phyloP scores from a whole-genome alignment of 179 eudicot species.

The Beta lomatogona region DNA sequence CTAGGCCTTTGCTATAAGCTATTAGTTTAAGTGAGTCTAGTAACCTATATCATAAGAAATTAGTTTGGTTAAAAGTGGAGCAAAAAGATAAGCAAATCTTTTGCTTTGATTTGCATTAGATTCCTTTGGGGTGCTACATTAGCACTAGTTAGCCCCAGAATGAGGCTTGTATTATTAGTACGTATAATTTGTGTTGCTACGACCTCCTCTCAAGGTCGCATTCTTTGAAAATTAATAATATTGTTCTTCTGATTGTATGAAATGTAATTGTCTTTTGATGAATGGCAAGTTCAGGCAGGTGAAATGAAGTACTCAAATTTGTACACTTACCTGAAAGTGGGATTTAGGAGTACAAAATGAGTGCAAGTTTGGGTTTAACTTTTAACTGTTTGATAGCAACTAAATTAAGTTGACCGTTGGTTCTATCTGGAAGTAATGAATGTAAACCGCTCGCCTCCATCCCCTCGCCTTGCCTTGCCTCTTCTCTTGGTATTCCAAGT shows the following conservation, averaged over 20 bases:
- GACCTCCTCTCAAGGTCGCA: conserved; percentile 60
- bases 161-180: conserved; percentile 32
- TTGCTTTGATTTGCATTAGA: conserved; percentile 28
- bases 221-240: conserved; percentile 34
- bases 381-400: too few relatives aligned
- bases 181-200: conserved; percentile 15
- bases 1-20: conserved; percentile 56
- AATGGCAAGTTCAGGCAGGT: background rate
- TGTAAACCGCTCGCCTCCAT: too few relatives aligned
- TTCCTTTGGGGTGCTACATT: conserved; percentile 33
- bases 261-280: background rate
- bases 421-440: too few relatives aligned
- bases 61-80: conserved; percentile 22
- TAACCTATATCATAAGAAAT: conserved; percentile 15
- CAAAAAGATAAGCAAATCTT: conserved; percentile 31
- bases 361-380: too few relatives aligned
- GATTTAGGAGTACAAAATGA: too few relatives aligned
- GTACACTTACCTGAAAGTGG: too few relatives aligned
- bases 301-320: background rate
- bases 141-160: conserved; percentile 23
- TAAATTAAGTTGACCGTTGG: too few relatives aligned
- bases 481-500: too few relatives aligned
- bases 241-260: background rate
- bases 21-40: conserved; percentile 12
- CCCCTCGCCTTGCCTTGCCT: too few relatives aligned